phyloP scores from a whole-genome alignment of 106 monocot genomes.

The Iris macrosiphon region DNA sequence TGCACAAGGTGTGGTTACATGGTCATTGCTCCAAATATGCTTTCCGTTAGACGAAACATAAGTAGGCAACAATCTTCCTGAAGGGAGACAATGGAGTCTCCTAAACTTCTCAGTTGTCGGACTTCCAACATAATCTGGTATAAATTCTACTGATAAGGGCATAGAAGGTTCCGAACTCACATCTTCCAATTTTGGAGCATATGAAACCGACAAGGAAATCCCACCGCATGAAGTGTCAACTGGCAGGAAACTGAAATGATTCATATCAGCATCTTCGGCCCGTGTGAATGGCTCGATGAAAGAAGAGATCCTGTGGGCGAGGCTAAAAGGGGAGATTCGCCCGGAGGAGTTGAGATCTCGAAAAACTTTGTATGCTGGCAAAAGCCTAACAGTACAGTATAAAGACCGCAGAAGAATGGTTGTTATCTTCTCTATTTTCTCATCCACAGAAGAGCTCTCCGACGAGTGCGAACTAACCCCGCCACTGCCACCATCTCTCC shows the following conservation, averaged over 20 bases:
- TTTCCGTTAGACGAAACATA: conserved; percentile 32
- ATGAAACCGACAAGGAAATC: conserved; percentile 57
- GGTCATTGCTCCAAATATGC: conserved; percentile 70
- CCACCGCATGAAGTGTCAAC: conserved; percentile 72
- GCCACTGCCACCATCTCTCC: conserved; percentile 14
- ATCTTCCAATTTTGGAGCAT: conserved; percentile 42
- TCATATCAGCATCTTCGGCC: conserved; percentile 65
- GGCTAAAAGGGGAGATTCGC: conserved; percentile 41
- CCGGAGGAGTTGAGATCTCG: conserved; percentile 52
- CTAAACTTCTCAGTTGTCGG: conserved; percentile 67
- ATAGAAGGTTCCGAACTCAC: conserved; percentile 34
- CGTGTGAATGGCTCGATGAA: conserved; percentile 65
- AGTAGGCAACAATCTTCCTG: conserved; percentile 17
- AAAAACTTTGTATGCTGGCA: conserved; percentile 78
- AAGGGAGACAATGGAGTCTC: conserved; percentile 53
- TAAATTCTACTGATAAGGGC: conserved; percentile 52
- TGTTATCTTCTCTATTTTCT: conserved; percentile 41
- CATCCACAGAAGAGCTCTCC: conserved; percentile 30
- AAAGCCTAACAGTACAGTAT: conserved; percentile 58
- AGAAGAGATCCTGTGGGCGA: conserved; percentile 70
- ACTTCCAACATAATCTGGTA: conserved; percentile 87
- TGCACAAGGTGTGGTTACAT: conserved; percentile 23
- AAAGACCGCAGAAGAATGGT: conserved; percentile 72
- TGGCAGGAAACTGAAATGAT: conserved; percentile 45
- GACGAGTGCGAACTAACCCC: conserved; percentile 23